Conservation (phyloP, 108 stramenopile genomes). For the Pseudonitzschia multistriata region DNA sequence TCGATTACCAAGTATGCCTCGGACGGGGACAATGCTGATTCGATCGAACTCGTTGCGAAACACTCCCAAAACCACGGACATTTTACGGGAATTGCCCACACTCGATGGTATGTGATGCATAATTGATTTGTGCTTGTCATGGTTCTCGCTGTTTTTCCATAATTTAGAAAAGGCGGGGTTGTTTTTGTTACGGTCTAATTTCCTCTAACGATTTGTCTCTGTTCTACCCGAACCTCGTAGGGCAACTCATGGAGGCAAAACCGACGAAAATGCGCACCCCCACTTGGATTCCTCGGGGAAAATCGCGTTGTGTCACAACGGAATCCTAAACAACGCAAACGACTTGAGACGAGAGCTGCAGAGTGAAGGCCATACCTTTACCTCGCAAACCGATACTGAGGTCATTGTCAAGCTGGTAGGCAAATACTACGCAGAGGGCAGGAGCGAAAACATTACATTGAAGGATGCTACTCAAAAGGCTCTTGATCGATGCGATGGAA, state of each 20-base stretch:
- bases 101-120: constrained; percentile 79
- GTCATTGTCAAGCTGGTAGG: constrained; percentile 97
- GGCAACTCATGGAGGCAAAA: constrained; percentile 98
- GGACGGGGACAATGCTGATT: constrained; percentile 91
- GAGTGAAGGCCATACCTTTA: constrained; percentile 80
- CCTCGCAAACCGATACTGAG: constrained; percentile 97
- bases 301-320: constrained; percentile 99
- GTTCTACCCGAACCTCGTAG: background rate
- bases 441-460: constrained; percentile 19
- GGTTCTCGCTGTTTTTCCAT: background rate
- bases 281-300: constrained; percentile 92
- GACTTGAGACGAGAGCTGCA: constrained; percentile 87
- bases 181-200: background rate
- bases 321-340: constrained; percentile 95
- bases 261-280: constrained; percentile 98
- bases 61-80: constrained; percentile 71
- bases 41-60: constrained; percentile 81
- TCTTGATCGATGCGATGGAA: constrained; percentile 85
- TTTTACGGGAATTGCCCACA: constrained; percentile 95
- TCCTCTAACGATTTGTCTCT: background rate
- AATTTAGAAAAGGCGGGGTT: background rate
- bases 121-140: background rate
- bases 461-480: constrained; percentile 89
- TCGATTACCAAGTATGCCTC: constrained; percentile 91
- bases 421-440: constrained; percentile 55